Base-by-base conservation (phyloP, 805 yeast genomes). In the Cyberlindnera veronae region DNA sequence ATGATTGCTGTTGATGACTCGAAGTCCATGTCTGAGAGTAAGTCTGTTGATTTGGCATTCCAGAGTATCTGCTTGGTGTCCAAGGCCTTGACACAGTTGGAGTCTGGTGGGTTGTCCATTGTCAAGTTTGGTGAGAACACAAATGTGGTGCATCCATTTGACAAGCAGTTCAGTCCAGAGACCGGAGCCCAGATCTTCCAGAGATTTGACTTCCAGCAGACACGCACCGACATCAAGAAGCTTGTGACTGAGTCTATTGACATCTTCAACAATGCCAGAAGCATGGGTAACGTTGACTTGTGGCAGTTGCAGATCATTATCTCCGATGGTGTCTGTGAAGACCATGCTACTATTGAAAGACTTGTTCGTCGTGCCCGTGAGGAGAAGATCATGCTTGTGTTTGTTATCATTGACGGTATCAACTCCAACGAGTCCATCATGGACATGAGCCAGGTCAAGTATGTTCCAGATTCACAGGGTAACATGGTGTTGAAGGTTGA, bases 1-100 rank as follows among this genome's bases (percentile, higher is more conserved):
- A 86, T 95, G 96, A 84, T 93, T 50, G 90, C 99, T 1, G 84
- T 93, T 34, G 99, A 93, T 67, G 96, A 93, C 60, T 93, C 99
- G 22, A 89, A 87, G 62, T 91, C 98, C 1, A 93, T 93, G 99
- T 79, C 90, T 42, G 98, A 91, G 62, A 84, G 96, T 18, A 79
- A 83, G 50, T 81, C 95, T 27, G 91, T 88, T 14, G 88, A 86
- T 50, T 71, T 93, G 44, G 98, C 99, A 0, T 89, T 89, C 76
- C 91, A 93, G 56, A 83, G 95, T 58, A 85, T 93, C 55, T 91
- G 97, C 7, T 71, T 93, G 32, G 98, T 93, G 2, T 81, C 96
- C 4, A 90, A 88, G 61, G 96, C 99, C 0, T 73, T 93, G 47
- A 84, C 96, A 0, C 96, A 89, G 58, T 69, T 93, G 42, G 99